Evolutionary conservation across 1,139 yeast species (phyloP).

Genomic region (Lodderomyces parapsilosis): DNA sequence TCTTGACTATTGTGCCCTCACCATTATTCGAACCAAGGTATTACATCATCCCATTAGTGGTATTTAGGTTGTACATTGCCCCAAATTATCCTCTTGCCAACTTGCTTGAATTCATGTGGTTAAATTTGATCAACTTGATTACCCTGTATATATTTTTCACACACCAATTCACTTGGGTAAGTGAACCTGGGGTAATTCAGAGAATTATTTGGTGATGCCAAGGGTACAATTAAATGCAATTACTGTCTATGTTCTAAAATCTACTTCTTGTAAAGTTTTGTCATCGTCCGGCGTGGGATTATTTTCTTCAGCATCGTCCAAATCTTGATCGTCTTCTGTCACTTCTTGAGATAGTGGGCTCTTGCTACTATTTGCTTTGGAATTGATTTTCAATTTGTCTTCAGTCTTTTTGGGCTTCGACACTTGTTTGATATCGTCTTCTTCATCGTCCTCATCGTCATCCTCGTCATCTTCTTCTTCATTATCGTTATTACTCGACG

Average conservation of each 20-base stretch:
- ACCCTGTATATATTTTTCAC: constrained; percentile 57
- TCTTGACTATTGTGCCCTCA: constrained; percentile 73
- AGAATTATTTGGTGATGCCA: constrained; percentile 81
- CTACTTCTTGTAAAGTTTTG: constrained; percentile 12
- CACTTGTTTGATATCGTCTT: neutral
- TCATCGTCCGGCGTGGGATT: constrained; percentile 6
- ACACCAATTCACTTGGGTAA: constrained; percentile 67
- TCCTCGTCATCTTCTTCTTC: neutral
- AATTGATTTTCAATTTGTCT: neutral
- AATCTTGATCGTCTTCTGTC: constrained; percentile 9
- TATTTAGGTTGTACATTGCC: constrained; percentile 63
- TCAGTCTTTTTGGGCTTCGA: constrained; percentile 3
- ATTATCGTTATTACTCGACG: neutral
- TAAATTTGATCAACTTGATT: constrained; percentile 50
- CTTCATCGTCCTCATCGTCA: neutral
- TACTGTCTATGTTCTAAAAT: constrained; percentile 5
- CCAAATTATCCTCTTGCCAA: constrained; percentile 44
- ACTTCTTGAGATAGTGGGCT: constrained; percentile 15
- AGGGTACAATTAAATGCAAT: neutral
- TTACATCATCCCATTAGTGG: constrained; percentile 73
- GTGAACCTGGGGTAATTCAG: constrained; percentile 57
- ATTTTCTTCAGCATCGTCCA: constrained; percentile 4
- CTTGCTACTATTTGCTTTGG: constrained; percentile 3
- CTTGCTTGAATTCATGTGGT: constrained; percentile 60
- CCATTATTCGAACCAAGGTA: constrained; percentile 94